These are phyloP conservation scores for Ampelomyces quisqualis DNA, from an alignment of 2,329 filamentous ascomycete genomes.

Conservation along the genomic window DNA sequence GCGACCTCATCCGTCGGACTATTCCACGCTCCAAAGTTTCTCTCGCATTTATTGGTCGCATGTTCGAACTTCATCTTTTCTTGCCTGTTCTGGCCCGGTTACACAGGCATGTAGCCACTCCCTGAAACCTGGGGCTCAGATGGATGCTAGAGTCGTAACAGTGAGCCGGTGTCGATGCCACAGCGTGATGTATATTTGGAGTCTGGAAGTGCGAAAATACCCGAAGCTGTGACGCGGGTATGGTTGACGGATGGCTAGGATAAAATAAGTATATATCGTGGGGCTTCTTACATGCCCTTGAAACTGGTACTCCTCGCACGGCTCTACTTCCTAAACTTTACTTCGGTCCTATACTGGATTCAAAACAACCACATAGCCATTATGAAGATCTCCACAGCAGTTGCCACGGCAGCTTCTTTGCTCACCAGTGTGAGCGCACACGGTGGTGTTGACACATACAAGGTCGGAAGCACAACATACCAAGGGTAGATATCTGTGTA, in stretches of 20 bases:
- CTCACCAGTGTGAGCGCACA: slow-evolving; percentile 25
- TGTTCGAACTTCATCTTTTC: slow-evolving; percentile 4
- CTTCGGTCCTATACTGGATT: too few relatives aligned
- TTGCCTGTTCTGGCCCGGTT: slow-evolving; percentile 8
- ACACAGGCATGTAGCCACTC: slow-evolving; percentile 9
- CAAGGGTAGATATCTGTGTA: slow-evolving; percentile 19
- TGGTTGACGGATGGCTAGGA: slow-evolving; percentile 1
- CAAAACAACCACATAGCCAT: too few relatives aligned
- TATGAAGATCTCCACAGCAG: slow-evolving; percentile 27
- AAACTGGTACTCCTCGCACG: neutral
- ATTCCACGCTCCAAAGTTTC: slow-evolving; percentile 10
- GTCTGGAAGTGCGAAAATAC: slow-evolving; percentile 8
- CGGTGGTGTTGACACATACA: slow-evolving; percentile 33
- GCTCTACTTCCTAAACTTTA: neutral
- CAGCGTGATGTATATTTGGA: slow-evolving; percentile 5
- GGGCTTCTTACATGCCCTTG: neutral
- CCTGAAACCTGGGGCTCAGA: slow-evolving; percentile 15
- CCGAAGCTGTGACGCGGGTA: slow-evolving; percentile 9
- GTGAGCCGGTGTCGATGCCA: neutral
- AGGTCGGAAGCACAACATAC: slow-evolving; percentile 24
- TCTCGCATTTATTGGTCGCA: slow-evolving; percentile 1
- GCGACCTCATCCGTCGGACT: slow-evolving; percentile 22
- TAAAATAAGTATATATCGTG: slow-evolving; percentile 10
- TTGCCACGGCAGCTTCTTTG: slow-evolving; percentile 23
- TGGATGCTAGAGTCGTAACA: slow-evolving; percentile 4